phyloP scores from a whole-genome alignment of 306 rosid genomes.

The Vigna reflexopilosa region DNA sequence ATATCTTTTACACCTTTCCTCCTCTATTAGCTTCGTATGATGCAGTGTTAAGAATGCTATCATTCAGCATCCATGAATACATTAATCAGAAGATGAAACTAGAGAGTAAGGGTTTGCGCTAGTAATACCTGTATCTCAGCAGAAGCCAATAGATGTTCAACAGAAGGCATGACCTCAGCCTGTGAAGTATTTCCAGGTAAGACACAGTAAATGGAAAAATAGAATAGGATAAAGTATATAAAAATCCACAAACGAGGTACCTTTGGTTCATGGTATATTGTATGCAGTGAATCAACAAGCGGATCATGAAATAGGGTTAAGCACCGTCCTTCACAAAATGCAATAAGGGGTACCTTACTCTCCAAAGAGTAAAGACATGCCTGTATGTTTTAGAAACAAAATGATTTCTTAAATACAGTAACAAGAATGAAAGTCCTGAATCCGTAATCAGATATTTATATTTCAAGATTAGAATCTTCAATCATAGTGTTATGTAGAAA shows the following conservation, averaged over 20 bases:
- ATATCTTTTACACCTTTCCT: no score
- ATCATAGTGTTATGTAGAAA: constrained; percentile 3
- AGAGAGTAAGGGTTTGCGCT: constrained; percentile 11
- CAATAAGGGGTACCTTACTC: constrained; percentile 77
- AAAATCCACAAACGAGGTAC: constrained; percentile 47
- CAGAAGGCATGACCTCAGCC: constrained; percentile 94
- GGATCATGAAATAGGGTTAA: constrained; percentile 87
- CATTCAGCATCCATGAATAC: constrained; percentile 28
- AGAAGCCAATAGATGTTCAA: constrained; percentile 77
- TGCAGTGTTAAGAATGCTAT: constrained; percentile 29
- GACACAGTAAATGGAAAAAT: constrained; percentile 38
- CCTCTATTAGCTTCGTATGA: background rate
- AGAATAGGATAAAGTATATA: constrained; percentile 23
- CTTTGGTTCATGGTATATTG: constrained; percentile 89
- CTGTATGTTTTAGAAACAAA: constrained; percentile 55
- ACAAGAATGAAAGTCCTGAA: constrained; percentile 26
- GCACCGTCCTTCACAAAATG: constrained; percentile 85
- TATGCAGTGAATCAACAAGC: constrained; percentile 72
- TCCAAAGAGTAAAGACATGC: constrained; percentile 83
- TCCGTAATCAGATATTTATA: constrained; percentile 25
- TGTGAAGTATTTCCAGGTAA: constrained; percentile 50
- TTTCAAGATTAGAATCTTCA: constrained; percentile 32
- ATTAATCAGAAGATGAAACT: constrained; percentile 31
- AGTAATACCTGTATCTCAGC: constrained; percentile 79
- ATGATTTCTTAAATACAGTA: constrained; percentile 13